Evolutionary conservation across 305 asterid genomes (phyloP).

Genomic region (Stenogyne calaminthoides): DNA sequence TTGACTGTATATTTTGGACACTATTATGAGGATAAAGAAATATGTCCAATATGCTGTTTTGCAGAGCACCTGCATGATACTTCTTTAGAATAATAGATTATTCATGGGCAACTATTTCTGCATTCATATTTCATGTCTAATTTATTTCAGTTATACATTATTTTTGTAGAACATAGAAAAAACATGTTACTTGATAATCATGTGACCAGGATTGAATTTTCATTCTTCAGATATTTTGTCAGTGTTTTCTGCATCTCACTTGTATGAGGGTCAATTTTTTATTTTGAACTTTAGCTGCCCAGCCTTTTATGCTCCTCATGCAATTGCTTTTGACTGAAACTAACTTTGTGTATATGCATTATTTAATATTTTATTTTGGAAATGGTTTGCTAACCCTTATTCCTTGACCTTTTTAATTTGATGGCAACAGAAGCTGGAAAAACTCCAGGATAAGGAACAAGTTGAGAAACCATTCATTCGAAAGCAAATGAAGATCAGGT

Average conservation of each 20-base stretch:
- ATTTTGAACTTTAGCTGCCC: conserved; percentile 4
- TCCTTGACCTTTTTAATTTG: conserved; percentile 17
- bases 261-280: background rate
- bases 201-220: background rate
- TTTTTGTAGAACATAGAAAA: background rate
- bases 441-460: conserved; percentile 85
- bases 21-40: background rate
- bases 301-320: background rate
- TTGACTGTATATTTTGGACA: background rate
- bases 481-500: conserved; percentile 97
- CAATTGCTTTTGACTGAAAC: conserved; percentile 1
- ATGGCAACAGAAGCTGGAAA: conserved; percentile 86
- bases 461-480: conserved; percentile 96
- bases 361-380: conserved; percentile 1
- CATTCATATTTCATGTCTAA: background rate
- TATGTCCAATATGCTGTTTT: background rate
- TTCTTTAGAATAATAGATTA: background rate
- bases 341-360: background rate
- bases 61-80: too few relatives aligned
- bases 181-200: background rate
- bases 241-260: background rate
- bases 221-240: background rate
- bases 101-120: background rate
- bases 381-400: conserved; percentile 8
- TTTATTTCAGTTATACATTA: background rate